phyloP scores from a whole-genome alignment of 257 asterid genomes.

The Primulina eburnea region DNA sequence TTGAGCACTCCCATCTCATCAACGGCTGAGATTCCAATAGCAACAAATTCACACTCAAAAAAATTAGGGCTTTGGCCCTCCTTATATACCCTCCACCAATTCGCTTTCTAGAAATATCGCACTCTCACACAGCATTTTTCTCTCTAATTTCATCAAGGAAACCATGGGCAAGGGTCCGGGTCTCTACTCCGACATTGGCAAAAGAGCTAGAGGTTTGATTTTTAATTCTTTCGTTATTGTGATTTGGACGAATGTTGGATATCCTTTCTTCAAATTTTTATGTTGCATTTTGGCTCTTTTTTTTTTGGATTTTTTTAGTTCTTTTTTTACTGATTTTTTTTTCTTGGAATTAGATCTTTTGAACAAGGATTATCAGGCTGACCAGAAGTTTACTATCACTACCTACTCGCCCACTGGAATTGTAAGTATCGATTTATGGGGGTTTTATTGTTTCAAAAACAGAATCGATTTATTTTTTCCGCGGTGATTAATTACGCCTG shows the following conservation, averaged over 20 bases:
- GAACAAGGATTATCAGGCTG: constrained; percentile 74
- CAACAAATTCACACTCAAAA: constrained; percentile 29
- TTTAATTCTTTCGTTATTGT: background rate
- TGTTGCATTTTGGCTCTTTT: background rate
- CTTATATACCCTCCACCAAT: background rate
- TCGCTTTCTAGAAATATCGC: constrained; percentile 6
- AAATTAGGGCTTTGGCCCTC: constrained; percentile 49
- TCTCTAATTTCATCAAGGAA: constrained; percentile 20
- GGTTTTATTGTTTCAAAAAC: constrained; percentile 19
- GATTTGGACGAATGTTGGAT: background rate
- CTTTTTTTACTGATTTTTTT: constrained; percentile 5
- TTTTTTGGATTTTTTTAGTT: background rate
- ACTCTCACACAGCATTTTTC: constrained; percentile 10
- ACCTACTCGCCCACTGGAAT: constrained; percentile 90
- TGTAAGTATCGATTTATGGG: constrained; percentile 42
- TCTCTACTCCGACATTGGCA: constrained; percentile 85
- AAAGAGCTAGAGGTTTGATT: constrained; percentile 63
- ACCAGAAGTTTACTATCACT: constrained; percentile 78
- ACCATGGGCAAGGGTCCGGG: constrained; percentile 94
- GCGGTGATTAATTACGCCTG: background rate
- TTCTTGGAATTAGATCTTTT: constrained; percentile 54
- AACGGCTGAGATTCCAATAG: constrained; percentile 29
- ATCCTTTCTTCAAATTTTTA: background rate
- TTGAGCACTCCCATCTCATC: constrained; percentile 11
- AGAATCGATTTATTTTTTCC: constrained; percentile 14